Evolutionary conservation across 495 filamentous ascomycete species (phyloP).

Genomic region (Polyplosphaeria fusca): DNA sequence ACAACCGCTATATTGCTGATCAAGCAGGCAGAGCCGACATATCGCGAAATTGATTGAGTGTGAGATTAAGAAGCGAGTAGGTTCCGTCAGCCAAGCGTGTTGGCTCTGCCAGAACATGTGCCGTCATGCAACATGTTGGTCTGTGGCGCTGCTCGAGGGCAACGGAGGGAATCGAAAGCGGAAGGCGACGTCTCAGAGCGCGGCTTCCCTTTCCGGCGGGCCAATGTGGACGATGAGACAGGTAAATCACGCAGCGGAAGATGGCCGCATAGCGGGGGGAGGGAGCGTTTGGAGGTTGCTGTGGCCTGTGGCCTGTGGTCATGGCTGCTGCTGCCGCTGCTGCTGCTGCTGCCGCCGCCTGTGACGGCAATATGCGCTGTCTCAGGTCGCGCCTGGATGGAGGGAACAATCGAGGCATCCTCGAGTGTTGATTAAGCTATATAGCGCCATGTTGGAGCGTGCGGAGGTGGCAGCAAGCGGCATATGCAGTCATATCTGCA

Average conservation of each 20-base stretch:
- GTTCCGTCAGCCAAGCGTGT: conserved; percentile 21
- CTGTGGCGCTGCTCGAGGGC: conserved; percentile 11
- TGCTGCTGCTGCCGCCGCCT: too few species aligned
- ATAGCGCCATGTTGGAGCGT: conserved; percentile 22
- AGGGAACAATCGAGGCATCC: neutral
- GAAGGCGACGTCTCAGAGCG: conserved; percentile 6
- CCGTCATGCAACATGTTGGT: conserved; percentile 18
- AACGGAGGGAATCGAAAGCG: conserved; percentile 1
- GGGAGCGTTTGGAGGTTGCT: too few species aligned
- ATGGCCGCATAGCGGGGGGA: too few species aligned
- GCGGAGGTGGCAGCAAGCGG: conserved; percentile 17
- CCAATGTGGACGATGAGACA: neutral
- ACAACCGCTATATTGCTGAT: conserved; percentile 31
- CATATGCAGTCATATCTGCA: conserved; percentile 30
- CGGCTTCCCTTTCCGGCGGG: conserved; percentile 13
- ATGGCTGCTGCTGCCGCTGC: too few species aligned
- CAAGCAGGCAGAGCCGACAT: conserved; percentile 19
- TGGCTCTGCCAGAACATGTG: conserved; percentile 3
- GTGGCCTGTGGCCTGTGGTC: too few species aligned
- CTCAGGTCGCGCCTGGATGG: conserved; percentile 1
- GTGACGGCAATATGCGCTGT: conserved; percentile 22
- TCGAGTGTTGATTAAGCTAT: conserved; percentile 24
- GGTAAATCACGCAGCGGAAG: too few species aligned
- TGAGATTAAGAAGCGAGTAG: conserved; percentile 25
- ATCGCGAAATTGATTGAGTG: conserved; percentile 22